Evolutionary conservation across 2,329 filamentous ascomycete genomes (phyloP).

Genomic region (Penicillium olsonii): DNA sequence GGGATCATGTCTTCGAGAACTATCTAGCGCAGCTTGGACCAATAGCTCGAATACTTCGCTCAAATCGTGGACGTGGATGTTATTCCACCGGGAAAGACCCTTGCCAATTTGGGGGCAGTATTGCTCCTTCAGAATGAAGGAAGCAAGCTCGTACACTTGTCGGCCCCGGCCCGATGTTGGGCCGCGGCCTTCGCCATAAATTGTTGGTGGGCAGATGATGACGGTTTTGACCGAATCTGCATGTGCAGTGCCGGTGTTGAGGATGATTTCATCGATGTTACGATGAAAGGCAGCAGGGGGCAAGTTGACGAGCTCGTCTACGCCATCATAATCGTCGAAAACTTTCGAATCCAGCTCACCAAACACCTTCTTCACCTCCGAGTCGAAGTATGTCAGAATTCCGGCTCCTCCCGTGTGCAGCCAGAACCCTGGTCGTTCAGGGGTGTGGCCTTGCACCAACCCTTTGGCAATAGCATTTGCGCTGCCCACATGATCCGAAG

Average conservation of each 20-base stretch:
- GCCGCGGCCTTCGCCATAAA: not conserved
- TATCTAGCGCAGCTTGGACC: not conserved
- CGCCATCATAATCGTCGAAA: not conserved
- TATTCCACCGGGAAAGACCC: not conserved
- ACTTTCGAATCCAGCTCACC: not conserved
- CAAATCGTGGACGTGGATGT: not conserved
- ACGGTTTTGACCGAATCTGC: not conserved
- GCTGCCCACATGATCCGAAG: not conserved
- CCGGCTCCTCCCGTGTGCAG: slow-evolving; percentile 16
- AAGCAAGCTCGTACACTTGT: not conserved
- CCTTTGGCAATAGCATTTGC: slow-evolving; percentile 10
- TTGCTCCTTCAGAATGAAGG: not conserved
- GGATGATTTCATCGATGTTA: not conserved
- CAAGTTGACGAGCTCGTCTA: not conserved
- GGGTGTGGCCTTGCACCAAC: slow-evolving; percentile 9
- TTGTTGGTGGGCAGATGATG: not conserved
- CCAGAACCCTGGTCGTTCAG: slow-evolving; percentile 11
- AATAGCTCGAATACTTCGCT: not conserved
- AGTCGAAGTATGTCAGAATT: slow-evolving; percentile 11
- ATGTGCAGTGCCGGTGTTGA: not conserved
- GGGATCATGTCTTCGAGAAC: too few species aligned
- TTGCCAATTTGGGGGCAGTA: not conserved
- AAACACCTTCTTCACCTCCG: slow-evolving; percentile 9
- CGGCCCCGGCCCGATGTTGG: not conserved
- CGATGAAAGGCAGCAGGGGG: not conserved